Evolutionary conservation across 139 green algal genomes (phyloP), one percentile per base, ranked within the genome.

Genomic region (Desmodesmus armatus): DNA sequence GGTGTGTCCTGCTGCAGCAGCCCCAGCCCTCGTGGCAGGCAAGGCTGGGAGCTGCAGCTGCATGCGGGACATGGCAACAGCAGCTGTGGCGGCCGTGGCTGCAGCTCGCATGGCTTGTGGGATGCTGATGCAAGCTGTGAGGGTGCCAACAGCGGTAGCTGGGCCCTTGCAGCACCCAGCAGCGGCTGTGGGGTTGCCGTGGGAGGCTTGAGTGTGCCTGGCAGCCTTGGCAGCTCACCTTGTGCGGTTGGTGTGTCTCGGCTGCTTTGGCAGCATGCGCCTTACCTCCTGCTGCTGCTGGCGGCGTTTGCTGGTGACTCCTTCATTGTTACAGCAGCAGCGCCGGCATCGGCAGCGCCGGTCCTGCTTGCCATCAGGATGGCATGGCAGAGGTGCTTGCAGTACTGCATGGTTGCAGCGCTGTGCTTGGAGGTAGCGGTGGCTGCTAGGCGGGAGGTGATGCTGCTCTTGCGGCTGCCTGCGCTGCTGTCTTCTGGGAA

Each of bases 311-410:
- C 35, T 53, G 75, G 75, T 23, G 75, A 82, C 37, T 27, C 53
- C 0, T 82, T 82, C 44, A 82, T 82, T 27, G 53, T 53, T 17
- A n/a, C n/a, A n/a, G n/a, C n/a, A 37, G 75, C 75, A 39, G 75
- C 53, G 53, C 75, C 75, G 25, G 35, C 75, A 15, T 35, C 53
- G 7, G 40, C 41, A 25, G 71, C 21, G 15, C 53, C 51, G 55
- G 67, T 37, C 17, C 17, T 33, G 7, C 35, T 19, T 53, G 67
- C 19, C 1, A 53, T 82, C 21, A 41, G 75, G 39, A 37, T 53
- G 17, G 75, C 75, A 41, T 82, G 75, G 75, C 75, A 82, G 25
- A 13, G 2, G 21, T 71, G 35, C n/a, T 35, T 82, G 51, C 75
- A 82, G 53, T 19, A 53, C 35, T 37, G 70, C 35, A 35, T 82